Base-by-base conservation (phyloP, 169 alveolate genomes). In the Amoebophrya sp. region DNA sequence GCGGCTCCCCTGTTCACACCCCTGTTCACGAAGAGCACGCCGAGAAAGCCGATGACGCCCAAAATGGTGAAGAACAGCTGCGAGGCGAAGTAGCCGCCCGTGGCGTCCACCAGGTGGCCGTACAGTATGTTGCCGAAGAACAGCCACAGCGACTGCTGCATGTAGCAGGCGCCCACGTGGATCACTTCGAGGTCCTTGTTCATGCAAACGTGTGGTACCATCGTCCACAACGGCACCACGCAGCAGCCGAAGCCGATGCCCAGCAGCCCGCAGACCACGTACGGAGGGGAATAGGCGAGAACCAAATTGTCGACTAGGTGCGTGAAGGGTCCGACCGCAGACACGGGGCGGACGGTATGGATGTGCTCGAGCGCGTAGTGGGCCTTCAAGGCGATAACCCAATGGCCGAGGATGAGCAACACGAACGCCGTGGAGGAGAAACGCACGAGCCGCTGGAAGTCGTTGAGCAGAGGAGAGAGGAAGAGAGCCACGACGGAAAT, bases 221-320 rank as follows among this genome's bases (percentile, higher is more conserved):
- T 1, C 10, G 78, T 58, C 78, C 78, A 58, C 29, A 58, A 16
- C 38, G 78, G 78, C 78, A 58, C 78, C 34, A 58, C 34, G 78
- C 78, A 58, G 78, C 78, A 58, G 78, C 78, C 78, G 78, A 58
- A 58, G 23, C 78, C 78, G 23, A 58, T 58, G 39, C 78, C 78
- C 29, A 58, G 34, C 4, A n/a, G 0, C 26, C 7, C 34, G 78
- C 78, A 58, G 78, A 13, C 7, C 34, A 58, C 78, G 34, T 29
- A 58, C 34, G 78, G 78, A n/a, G n/a, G 34, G 78, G 78, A n/a
- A 58, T n/a, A 45, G 7, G 7, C 34, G 26, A 23, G 39, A 58
- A 58, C 20, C 48, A 13, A 4, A 13, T 42, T 42, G 48, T 42
- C 20, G 48, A 42, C 13, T 13, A 42, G 48, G 20, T 7, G 48